Evolutionary conservation across 805 yeast species (phyloP).

Genomic region (Starmerella apis): DNA sequence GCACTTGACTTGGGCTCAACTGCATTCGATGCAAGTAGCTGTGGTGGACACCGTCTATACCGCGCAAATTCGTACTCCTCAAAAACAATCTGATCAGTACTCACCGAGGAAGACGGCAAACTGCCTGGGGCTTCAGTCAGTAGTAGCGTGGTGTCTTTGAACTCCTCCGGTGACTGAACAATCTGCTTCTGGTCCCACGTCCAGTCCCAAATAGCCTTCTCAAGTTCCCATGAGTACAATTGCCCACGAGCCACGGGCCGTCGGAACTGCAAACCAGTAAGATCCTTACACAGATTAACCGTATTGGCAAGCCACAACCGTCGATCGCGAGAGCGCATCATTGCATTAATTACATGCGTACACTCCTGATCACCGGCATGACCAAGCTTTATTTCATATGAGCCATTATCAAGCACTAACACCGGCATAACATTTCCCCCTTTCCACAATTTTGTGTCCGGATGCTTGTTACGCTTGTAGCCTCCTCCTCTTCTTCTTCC

Average conservation of each 20-base stretch:
- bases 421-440: slow-evolving; percentile 16
- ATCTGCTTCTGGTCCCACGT: slow-evolving; percentile 37
- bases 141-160: slow-evolving; percentile 48
- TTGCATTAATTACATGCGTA: slow-evolving; percentile 50
- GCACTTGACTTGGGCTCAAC: slow-evolving; percentile 39
- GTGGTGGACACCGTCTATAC: slow-evolving; percentile 50
- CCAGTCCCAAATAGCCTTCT: slow-evolving; percentile 84
- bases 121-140: slow-evolving; percentile 75
- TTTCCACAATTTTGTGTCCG: not conserved
- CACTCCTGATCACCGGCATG: slow-evolving; percentile 36
- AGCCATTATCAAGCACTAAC: slow-evolving; percentile 80
- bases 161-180: slow-evolving; percentile 29
- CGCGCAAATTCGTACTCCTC: slow-evolving; percentile 81
- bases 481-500: too few species aligned
- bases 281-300: slow-evolving; percentile 52
- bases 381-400: slow-evolving; percentile 68
- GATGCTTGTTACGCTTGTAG: not conserved
- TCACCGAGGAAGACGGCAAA: slow-evolving; percentile 67
- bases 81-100: slow-evolving; percentile 83
- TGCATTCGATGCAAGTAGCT: slow-evolving; percentile 22
- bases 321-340: slow-evolving; percentile 68
- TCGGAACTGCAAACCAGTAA: slow-evolving; percentile 59
- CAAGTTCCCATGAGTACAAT: slow-evolving; percentile 80
- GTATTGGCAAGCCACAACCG: slow-evolving; percentile 64
- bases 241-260: slow-evolving; percentile 88